Percentiles rank a stretch among this genome's conserved stretches.
Evolutionary conservation across 2,329 filamentous ascomycete genomes (phyloP).

Genomic region (Chrysosporium queenslandicum): DNA sequence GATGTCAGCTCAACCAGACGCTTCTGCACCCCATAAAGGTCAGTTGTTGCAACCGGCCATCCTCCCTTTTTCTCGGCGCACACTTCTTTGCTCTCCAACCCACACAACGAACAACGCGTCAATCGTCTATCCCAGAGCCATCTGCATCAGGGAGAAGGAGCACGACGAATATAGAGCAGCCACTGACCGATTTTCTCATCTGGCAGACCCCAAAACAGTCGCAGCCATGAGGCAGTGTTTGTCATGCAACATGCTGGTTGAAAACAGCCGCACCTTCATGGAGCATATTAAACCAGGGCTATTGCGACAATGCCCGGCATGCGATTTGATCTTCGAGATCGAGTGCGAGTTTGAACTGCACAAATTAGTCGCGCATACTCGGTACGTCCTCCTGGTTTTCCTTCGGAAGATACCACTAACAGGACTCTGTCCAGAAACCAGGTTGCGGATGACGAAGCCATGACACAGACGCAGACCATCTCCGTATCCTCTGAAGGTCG

Average conservation of each 20-base stretch:
- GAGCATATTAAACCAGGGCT: conserved; percentile 3
- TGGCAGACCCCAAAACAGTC: background rate
- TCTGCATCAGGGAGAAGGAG: background rate
- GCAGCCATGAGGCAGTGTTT: conserved; percentile 7
- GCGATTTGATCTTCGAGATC: background rate
- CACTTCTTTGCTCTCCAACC: background rate
- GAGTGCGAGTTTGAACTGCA: conserved; percentile 7
- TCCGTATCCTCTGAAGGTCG: background rate
- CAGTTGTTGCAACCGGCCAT: background rate
- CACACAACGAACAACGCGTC: background rate
- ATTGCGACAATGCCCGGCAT: background rate
- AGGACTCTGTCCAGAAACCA: background rate
- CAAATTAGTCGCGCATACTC: background rate
- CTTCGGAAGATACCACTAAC: background rate
- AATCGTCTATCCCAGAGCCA: background rate
- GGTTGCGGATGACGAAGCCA: background rate
- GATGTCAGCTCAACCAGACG: background rate
- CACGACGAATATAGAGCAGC: background rate
- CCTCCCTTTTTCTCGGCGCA: background rate
- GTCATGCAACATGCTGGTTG: background rate
- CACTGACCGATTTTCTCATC: background rate
- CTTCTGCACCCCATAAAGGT: background rate
- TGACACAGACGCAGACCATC: background rate
- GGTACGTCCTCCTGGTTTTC: background rate
- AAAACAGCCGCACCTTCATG: background rate